phyloP scores from a whole-genome alignment of 2,329 filamentous ascomycete species.

The Tolypocladium endophyticum region DNA sequence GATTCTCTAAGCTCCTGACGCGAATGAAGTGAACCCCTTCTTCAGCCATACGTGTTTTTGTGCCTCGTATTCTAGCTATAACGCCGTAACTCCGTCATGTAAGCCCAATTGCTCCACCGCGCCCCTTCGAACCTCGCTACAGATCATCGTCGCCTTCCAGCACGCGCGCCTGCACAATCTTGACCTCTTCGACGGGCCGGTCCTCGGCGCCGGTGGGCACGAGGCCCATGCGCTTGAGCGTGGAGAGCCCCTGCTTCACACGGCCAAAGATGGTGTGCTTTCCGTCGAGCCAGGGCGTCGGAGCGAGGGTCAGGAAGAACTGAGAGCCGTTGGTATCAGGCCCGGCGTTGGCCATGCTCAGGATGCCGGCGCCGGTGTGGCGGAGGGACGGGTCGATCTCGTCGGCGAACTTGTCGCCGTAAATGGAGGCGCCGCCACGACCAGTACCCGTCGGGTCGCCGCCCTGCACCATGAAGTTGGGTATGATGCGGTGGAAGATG shows the following conservation, averaged over 20 bases:
- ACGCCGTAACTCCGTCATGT: not conserved
- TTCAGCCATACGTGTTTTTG: not conserved
- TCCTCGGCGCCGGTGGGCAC: slow-evolving; percentile 79
- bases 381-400: slow-evolving; percentile 72
- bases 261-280: slow-evolving; percentile 96
- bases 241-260: slow-evolving; percentile 70
- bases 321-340: slow-evolving; percentile 90
- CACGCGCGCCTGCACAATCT: slow-evolving; percentile 63
- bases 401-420: slow-evolving; percentile 88
- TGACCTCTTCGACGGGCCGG: slow-evolving; percentile 70
- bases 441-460: slow-evolving; percentile 93
- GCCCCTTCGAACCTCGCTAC: not conserved
- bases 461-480: slow-evolving; percentile 92
- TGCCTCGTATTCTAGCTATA: not conserved
- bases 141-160: slow-evolving; percentile 44
- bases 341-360: slow-evolving; percentile 94
- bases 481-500: slow-evolving; percentile 89
- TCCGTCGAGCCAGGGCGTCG: slow-evolving; percentile 91
- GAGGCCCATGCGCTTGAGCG: slow-evolving; percentile 80
- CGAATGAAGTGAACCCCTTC: not conserved
- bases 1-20: not conserved
- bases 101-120: not conserved
- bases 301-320: slow-evolving; percentile 91
- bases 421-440: slow-evolving; percentile 79
- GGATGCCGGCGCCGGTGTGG: slow-evolving; percentile 85